phyloP scores from a whole-genome alignment of 352 stramenopile species.

The Globisporangium nagaii region DNA sequence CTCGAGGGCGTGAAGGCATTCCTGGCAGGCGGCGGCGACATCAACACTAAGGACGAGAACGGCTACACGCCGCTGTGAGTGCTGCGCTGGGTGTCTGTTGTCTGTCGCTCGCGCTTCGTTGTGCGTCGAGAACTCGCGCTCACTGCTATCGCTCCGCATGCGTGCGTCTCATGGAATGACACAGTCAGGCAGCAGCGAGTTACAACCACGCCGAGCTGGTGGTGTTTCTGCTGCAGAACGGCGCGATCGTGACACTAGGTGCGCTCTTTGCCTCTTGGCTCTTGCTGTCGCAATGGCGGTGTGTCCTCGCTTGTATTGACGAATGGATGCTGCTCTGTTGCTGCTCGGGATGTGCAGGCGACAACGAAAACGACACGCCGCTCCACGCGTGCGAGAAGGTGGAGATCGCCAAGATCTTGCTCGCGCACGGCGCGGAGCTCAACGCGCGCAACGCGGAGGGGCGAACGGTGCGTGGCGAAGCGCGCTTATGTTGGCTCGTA shows the following conservation, averaged over 20 bases:
- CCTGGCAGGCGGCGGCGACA: slow-evolving; percentile 34
- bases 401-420: slow-evolving; percentile 46
- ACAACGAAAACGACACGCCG: slow-evolving; percentile 65
- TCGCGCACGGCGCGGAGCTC: slow-evolving; percentile 48
- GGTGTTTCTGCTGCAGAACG: slow-evolving; percentile 36
- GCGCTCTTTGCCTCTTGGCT: neutral
- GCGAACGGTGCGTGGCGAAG: slow-evolving; percentile 41
- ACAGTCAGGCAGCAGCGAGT: slow-evolving; percentile 61
- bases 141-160: too few species aligned
- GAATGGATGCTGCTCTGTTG: neutral
- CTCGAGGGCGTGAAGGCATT: slow-evolving; percentile 44
- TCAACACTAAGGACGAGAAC: slow-evolving; percentile 56
- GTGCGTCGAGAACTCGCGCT: neutral
- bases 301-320: too few species aligned
- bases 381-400: slow-evolving; percentile 59
- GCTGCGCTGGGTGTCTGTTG: neutral
- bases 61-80: slow-evolving; percentile 65
- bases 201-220: slow-evolving; percentile 64
- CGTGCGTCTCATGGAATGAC: neutral
- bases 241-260: slow-evolving; percentile 38
- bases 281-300: too few species aligned
- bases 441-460: slow-evolving; percentile 61
- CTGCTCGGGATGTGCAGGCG: slow-evolving; percentile 16
- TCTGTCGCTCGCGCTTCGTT: neutral
- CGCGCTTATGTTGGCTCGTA: slow-evolving; percentile 8